Base-by-base conservation (phyloP, 208 protist species). In the Trypanosomatidae sp. region DNA sequence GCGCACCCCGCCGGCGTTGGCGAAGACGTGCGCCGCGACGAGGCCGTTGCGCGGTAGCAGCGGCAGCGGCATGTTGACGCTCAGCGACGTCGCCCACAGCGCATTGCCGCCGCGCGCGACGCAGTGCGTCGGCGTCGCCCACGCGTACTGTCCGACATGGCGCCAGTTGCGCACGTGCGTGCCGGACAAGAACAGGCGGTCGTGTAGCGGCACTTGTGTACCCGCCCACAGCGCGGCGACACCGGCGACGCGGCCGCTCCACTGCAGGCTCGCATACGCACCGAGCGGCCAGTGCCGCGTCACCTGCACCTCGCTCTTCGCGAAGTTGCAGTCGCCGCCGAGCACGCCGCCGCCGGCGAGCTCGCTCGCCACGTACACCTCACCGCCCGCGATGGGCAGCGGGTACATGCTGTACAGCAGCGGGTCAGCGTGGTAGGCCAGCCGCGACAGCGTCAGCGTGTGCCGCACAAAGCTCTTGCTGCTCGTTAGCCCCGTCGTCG, bases 351-450 rank as follows among this genome's bases (percentile, higher is more conserved):
- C 66, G 15, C 75, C 73, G 5, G 83, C 77, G 33, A 92, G 38
- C 53, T 92, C 83, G 47, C 58, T 88, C 18, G 48, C 69, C 7
- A 72, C 2, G 35, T 48, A 65, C 2, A 81, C 5, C 11, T 76
- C 50, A 20, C 23, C 44, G 1, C 83, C 83, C 26, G 52, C 50
- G 66, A 92, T 84, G 2, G 83, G 83, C 19, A 92, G 63, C 4
- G 78, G 78, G 32, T 92, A 92, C 64, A 85, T 83, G 40, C 79
- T 76, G 64, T 69, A 85, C 41, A 92, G 56, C 41, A 61, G 66
- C 10, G 71, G 74, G 46, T 88, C 62, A 2, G 65, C 65, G 54
- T 92, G 83, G 50, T 92, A 79, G 8, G 58, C 61, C 1, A 65
- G 57, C 26, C 57, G 66, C 16, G 77, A 69, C 0, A 76, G 1